Evolutionary conservation across 345 rosid genomes (phyloP).

Genomic region (Heritiera littoralis): DNA sequence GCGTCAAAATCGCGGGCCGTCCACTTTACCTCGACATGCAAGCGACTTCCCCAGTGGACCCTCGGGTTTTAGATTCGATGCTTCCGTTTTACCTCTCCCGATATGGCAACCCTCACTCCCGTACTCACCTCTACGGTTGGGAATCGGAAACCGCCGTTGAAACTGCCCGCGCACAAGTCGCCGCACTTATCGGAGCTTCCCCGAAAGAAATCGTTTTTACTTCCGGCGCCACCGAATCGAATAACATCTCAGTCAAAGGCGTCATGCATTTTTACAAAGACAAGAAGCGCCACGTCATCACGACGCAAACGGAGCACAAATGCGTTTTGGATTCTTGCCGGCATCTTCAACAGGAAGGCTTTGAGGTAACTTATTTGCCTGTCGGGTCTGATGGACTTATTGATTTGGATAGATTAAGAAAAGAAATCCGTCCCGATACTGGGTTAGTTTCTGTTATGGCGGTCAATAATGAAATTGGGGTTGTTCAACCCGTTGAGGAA

Average conservation of each 20-base stretch:
- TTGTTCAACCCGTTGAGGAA: slow-evolving; percentile 89
- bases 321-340: slow-evolving; percentile 94
- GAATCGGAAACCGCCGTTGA: slow-evolving; percentile 92
- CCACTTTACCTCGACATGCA: slow-evolving; percentile 79
- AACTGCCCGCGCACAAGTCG: slow-evolving; percentile 74
- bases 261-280: slow-evolving; percentile 91
- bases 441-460: slow-evolving; percentile 92
- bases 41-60: slow-evolving; percentile 93
- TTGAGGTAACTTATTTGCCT: slow-evolving; percentile 83
- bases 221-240: slow-evolving; percentile 96
- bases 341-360: slow-evolving; percentile 94
- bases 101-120: slow-evolving; percentile 92
- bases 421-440: slow-evolving; percentile 75
- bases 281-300: slow-evolving; percentile 82
- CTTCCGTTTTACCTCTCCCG: slow-evolving; percentile 66
- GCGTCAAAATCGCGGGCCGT: slow-evolving; percentile 58
- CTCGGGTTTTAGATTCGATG: slow-evolving; percentile 86
- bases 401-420: slow-evolving; percentile 61
- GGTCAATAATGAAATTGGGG: slow-evolving; percentile 96
- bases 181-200: slow-evolving; percentile 76
- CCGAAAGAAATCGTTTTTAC: slow-evolving; percentile 87
- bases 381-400: slow-evolving; percentile 71
- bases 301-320: slow-evolving; percentile 97
- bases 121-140: slow-evolving; percentile 98
- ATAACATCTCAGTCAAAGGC: slow-evolving; percentile 82